Conservation (phyloP, 345 rosid genomes). For the Citrus inodora region DNA sequence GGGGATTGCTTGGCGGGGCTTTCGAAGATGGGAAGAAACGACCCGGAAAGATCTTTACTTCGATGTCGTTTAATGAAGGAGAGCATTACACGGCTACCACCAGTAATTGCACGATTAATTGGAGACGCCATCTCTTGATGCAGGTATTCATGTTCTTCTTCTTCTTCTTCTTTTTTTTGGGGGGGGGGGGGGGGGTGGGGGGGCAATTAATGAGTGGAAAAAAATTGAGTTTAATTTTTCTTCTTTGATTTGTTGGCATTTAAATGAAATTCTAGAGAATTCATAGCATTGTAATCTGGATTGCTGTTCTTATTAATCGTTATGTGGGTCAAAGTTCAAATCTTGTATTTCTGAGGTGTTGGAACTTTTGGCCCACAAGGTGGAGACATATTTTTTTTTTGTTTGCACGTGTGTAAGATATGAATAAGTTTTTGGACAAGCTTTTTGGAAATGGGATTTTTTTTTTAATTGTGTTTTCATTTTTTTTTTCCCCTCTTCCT, state of each 20-base stretch:
- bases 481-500: background rate
- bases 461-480: background rate
- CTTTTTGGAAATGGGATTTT: background rate
- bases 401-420: background rate
- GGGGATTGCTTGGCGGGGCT: constrained; percentile 60
- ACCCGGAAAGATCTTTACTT: constrained; percentile 83
- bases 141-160: constrained; percentile 35
- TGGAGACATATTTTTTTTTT: background rate
- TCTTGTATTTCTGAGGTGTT: background rate
- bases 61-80: constrained; percentile 77
- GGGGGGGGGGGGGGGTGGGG: too few species aligned
- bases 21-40: constrained; percentile 64
- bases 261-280: background rate
- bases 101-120: constrained; percentile 61
- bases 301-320: background rate
- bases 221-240: background rate
- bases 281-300: background rate
- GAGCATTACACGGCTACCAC: constrained; percentile 33
- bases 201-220: too few species aligned
- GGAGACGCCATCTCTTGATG: constrained; percentile 70
- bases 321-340: background rate
- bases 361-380: background rate
- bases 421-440: background rate
- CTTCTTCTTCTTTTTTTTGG: background rate
- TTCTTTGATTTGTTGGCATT: background rate